Percentiles rank a stretch among this genome's conserved stretches.
These are phyloP conservation scores for Iberis amara DNA, from an alignment of 441 rosid species.

Conservation along the genomic window DNA sequence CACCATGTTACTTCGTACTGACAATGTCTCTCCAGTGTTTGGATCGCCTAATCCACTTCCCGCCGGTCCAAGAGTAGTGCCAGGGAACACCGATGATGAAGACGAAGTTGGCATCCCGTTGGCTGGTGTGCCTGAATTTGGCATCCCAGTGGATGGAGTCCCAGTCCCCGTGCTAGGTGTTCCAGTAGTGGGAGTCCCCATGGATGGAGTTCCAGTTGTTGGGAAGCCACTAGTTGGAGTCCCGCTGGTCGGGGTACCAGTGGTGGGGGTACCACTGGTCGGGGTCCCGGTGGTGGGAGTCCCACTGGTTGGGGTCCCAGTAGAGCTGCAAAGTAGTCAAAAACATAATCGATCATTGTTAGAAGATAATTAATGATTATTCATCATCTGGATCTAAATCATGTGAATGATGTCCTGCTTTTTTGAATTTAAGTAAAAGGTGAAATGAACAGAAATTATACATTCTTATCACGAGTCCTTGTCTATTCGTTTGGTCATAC, in stretches of 20 bases:
- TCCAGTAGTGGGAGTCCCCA: constrained; percentile 21
- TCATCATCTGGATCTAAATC: constrained; percentile 25
- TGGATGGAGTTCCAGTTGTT: constrained; percentile 8
- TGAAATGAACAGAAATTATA: too few relatives aligned
- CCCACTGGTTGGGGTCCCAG: constrained; percentile 23
- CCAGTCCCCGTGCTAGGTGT: constrained; percentile 7
- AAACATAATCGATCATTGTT: not conserved
- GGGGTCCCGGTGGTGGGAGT: constrained; percentile 10
- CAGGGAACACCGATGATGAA: constrained; percentile 30
- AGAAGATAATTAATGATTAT: not conserved
- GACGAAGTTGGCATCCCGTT: constrained; percentile 32
- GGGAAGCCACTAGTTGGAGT: constrained; percentile 15
- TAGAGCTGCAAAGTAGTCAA: constrained; percentile 29
- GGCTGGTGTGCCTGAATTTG: constrained; percentile 23
- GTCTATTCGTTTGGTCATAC: constrained; percentile 14
- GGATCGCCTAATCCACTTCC: constrained; percentile 26
- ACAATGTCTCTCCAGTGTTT: constrained; percentile 21
- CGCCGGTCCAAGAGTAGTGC: constrained; percentile 30
- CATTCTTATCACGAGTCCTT: constrained; percentile 19
- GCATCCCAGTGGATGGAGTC: constrained; percentile 27
- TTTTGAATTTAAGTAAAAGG: constrained; percentile 10
- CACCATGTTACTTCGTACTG: not conserved
- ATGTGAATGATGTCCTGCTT: constrained; percentile 23
- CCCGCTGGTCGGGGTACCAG: not conserved
- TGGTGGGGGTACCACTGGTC: not conserved